Evolutionary conservation across 2,329 filamentous ascomycete genomes (phyloP).

Genomic region (Stylonectria norvegica): DNA sequence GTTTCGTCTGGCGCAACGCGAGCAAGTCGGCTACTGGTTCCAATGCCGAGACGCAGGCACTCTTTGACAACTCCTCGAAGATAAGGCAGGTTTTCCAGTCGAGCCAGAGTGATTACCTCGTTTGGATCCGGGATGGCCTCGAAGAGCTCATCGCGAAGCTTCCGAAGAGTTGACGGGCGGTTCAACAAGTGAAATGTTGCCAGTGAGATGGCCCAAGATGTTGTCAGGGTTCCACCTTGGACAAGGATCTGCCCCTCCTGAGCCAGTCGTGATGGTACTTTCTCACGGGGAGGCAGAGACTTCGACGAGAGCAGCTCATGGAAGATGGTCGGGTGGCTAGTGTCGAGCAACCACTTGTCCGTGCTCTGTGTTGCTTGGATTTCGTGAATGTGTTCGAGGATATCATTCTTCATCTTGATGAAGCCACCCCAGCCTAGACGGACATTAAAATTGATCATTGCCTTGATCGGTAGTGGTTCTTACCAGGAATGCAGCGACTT

Average conservation of each 20-base stretch:
- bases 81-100: constrained; percentile 39
- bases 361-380: constrained; percentile 35
- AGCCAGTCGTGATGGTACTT: constrained; percentile 31
- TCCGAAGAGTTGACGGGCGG: constrained; percentile 28
- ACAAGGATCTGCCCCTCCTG: constrained; percentile 40
- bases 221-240: constrained; percentile 40
- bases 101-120: constrained; percentile 25
- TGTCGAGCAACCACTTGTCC: constrained; percentile 32
- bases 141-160: constrained; percentile 36
- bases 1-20: constrained; percentile 43
- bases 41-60: constrained; percentile 46
- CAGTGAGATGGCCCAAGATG: constrained; percentile 34
- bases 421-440: constrained; percentile 37
- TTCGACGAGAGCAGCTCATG: constrained; percentile 32
- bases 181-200: constrained; percentile 36
- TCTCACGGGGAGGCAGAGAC: constrained; percentile 32
- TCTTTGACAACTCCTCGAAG: constrained; percentile 51
- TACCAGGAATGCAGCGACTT: constrained; percentile 32
- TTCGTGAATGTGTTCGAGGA: constrained; percentile 34
- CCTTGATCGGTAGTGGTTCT: not conserved
- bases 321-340: constrained; percentile 36
- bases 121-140: constrained; percentile 31
- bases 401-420: constrained; percentile 38
- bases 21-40: constrained; percentile 45
- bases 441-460: constrained; percentile 2